Conservation (phyloP, 495 filamentous ascomycete species). For the Aspergillus conjunctus region DNA sequence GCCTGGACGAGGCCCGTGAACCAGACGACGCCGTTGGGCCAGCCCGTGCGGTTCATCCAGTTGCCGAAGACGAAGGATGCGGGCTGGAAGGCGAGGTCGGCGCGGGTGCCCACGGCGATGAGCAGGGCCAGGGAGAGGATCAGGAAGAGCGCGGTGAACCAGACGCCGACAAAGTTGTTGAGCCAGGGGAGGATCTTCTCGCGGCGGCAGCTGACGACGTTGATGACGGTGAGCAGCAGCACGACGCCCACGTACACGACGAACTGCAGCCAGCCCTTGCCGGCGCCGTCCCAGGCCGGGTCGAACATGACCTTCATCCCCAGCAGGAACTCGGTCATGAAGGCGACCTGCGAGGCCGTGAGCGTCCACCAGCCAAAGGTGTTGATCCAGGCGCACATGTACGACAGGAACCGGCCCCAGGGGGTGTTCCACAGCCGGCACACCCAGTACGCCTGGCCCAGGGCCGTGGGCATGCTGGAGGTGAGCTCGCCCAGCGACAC, state of each 20-base stretch:
- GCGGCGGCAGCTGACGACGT: slow-evolving; percentile 48
- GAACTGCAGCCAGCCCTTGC: slow-evolving; percentile 48
- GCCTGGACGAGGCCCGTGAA: slow-evolving; percentile 63
- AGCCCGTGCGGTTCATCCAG: slow-evolving; percentile 64
- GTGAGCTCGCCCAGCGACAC: slow-evolving; percentile 49
- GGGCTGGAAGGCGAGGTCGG: slow-evolving; percentile 43
- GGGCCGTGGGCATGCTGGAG: slow-evolving; percentile 49
- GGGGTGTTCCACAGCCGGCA: slow-evolving; percentile 42
- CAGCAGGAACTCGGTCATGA: slow-evolving; percentile 51
- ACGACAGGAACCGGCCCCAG: slow-evolving; percentile 41
- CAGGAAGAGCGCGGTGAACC: slow-evolving; percentile 48
- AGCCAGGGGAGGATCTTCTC: slow-evolving; percentile 48
- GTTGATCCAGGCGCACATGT: slow-evolving; percentile 54
- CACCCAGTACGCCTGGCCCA: slow-evolving; percentile 51
- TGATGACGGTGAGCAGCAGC: slow-evolving; percentile 41
- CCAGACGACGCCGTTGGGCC: slow-evolving; percentile 65
- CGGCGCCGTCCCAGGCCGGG: slow-evolving; percentile 37
- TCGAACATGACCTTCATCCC: slow-evolving; percentile 51
- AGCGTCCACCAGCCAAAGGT: slow-evolving; percentile 54
- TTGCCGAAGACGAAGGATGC: slow-evolving; percentile 55
- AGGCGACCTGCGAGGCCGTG: slow-evolving; percentile 47
- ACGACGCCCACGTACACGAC: slow-evolving; percentile 47
- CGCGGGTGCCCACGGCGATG: slow-evolving; percentile 45
- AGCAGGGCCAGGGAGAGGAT: slow-evolving; percentile 46
- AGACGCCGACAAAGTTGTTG: slow-evolving; percentile 53